Percentiles rank a stretch among this genome's conserved stretches.
These are phyloP conservation scores for Crithidia expoeki DNA, from an alignment of 208 protist genomes.

Conservation along the genomic window DNA sequence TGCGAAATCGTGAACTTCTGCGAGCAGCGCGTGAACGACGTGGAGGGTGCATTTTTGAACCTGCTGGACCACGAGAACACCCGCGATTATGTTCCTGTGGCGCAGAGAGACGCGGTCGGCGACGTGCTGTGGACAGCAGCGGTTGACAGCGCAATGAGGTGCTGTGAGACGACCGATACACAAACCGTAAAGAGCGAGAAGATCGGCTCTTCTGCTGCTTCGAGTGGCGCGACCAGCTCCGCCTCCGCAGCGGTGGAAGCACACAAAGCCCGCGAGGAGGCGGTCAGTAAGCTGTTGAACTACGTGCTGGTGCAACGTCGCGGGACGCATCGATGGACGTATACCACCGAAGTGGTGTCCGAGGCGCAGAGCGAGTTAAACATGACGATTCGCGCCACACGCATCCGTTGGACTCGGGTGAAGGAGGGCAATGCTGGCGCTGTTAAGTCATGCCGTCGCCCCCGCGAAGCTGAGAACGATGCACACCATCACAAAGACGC, in stretches of 20 bases:
- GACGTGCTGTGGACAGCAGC: constrained; percentile 27
- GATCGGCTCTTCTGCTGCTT: not conserved
- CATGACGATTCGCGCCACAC: constrained; percentile 71
- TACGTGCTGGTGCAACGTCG: constrained; percentile 44
- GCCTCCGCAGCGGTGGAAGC: constrained; percentile 3
- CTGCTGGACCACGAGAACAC: constrained; percentile 68
- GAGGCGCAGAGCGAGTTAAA: constrained; percentile 67
- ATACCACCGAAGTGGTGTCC: constrained; percentile 45
- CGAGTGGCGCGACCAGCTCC: constrained; percentile 7
- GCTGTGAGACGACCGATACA: not conserved
- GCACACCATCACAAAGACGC: not conserved
- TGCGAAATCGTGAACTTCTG: constrained; percentile 88
- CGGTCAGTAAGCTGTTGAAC: constrained; percentile 20
- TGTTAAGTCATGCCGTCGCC: constrained; percentile 13
- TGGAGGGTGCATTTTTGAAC: constrained; percentile 75
- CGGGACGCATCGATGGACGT: constrained; percentile 46
- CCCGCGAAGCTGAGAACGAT: constrained; percentile 4
- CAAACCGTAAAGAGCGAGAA: not conserved
- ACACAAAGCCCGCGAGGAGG: constrained; percentile 25
- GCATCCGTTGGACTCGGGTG: constrained; percentile 56
- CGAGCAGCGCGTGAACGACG: constrained; percentile 86
- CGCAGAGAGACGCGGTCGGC: constrained; percentile 6
- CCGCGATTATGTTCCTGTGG: constrained; percentile 14
- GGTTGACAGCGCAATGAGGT: constrained; percentile 13
- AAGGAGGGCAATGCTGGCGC: not conserved